Evolutionary conservation across 2,329 filamentous ascomycete genomes (phyloP), one percentile per base, ranked within the genome.

Genomic region (Alternaria gaisen): DNA sequence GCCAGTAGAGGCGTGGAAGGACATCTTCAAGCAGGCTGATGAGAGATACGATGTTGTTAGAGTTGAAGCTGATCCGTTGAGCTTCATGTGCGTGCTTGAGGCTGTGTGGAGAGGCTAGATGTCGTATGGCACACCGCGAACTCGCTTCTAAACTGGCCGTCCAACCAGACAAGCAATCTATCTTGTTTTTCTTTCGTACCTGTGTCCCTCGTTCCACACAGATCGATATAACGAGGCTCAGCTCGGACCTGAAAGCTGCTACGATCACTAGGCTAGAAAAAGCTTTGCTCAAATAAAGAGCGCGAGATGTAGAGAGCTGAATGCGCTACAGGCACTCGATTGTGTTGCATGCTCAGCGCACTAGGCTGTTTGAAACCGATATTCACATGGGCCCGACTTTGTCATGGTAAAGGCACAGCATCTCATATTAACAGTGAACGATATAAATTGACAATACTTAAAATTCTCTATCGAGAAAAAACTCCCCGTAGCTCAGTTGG

Each of bases 1-100:
- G 20, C 77, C 79, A 0, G 78, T 80, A 0, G 74, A 79, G n/a
- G 81, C 80, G 5, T 86, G 83, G 81, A 79, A 77, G 67, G 70
- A 72, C 16, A 72, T 85, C 3, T 82, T 85, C 65, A 66, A 63
- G n/a, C 65, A 72, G 46, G 83, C 84, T 2, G 83, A 85, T 58
- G 76, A 81, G 64, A 70, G 82, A 12, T 83, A 82, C 44, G 76
- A 81, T n/a, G 72, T 84, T 18, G 70, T 51, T 20, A 64, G 59
- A 36, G 66, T 73, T 0, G 65, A 73, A 41, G 65, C 68, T 7
- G 66, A 74, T 61, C 63, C 63, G 24, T 38, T 67, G 53, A 68
- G 63, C 14, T 73, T 71, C 42, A 68, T 72, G 64, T 67, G 61
- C 47, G 67, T 73, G n/a, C 51, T 75, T 38, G 73, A 75, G 60